Evolutionary conservation across 208 protist species (phyloP), one percentile per base, ranked within the genome.

Genomic region (Polymyxa betae): DNA sequence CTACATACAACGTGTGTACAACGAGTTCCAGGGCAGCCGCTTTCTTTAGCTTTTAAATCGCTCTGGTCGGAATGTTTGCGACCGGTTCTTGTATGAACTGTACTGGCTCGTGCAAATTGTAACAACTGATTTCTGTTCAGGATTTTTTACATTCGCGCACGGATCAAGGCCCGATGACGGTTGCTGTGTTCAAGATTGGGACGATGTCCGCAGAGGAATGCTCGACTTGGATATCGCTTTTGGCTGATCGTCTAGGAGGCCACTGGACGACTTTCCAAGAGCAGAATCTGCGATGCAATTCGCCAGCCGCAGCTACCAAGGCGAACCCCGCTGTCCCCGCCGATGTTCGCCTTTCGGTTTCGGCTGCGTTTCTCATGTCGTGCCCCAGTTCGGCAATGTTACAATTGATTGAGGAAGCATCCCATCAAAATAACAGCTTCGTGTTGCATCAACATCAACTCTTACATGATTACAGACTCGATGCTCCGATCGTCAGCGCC

Each of bases 71-170:
- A 35, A 82, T 82, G 72, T 43, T 38, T 82, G 5, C 72, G 72
- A 82, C 72, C 72, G 5, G 40, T 35, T 43, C 72, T 82, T 24
- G 49, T 60, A 60, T 24, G 49, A 29, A n/a, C n/a, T 60, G 5
- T 60, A 24, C 49, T 60, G 24, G 5, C 5, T 60, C 24, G 49
- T 60, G 5, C 12, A 5, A 29, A 24, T 60, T 60, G 5, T 29
- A 60, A 60, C 49, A 60, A 24, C 49, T 5, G 5, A 60, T 29
- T 60, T 60, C 24, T 60, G 5, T 24, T 60, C 49, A 60, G 72
- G 72, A 82, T 43, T 82, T 82, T 82, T n/a, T 82, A 5, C 72
- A 82, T 82, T 82, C 72, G 5, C 72, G 72, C 72, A 82, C 72
- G 5, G 72, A 82, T 43, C 72, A 82, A n/a, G 72, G 72, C 35